Conservation (phyloP, 495 filamentous ascomycete genomes). For the Podospora australis region DNA sequence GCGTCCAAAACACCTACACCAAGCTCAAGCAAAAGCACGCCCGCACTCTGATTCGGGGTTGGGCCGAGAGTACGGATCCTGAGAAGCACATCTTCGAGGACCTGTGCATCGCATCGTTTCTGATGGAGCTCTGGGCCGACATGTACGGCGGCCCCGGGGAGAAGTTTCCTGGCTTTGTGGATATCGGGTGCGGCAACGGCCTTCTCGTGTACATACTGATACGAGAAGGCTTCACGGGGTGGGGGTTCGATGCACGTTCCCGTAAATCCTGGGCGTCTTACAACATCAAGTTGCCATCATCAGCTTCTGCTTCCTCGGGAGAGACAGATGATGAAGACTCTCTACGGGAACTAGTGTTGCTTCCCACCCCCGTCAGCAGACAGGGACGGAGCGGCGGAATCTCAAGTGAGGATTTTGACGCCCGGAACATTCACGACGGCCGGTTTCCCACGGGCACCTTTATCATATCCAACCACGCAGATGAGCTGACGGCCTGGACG, state of each 20-base stretch:
- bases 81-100: conserved; percentile 94
- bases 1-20: conserved; percentile 73
- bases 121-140: conserved; percentile 84
- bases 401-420: conserved; percentile 20
- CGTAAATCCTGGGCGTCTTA: conserved; percentile 81
- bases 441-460: conserved; percentile 71
- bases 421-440: conserved; percentile 56
- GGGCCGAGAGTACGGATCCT: conserved; percentile 83
- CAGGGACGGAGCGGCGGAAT: conserved; percentile 8
- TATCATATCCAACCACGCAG: conserved; percentile 93
- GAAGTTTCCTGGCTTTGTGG: conserved; percentile 84
- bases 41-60: conserved; percentile 53
- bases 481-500: conserved; percentile 94
- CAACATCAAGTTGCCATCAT: conserved; percentile 20
- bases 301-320: too few species aligned
- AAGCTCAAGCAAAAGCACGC: conserved; percentile 76
- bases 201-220: conserved; percentile 81
- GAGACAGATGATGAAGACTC: conserved; percentile 20
- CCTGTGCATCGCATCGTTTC: conserved; percentile 82
- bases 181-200: conserved; percentile 93
- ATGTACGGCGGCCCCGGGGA: conserved; percentile 55
- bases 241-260: conserved; percentile 80
- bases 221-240: conserved; percentile 76
- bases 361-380: conserved; percentile 51
- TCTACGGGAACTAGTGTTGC: conserved; percentile 65